Conservation (phyloP, 2,329 filamentous ascomycete species). For the Clarireedia paspali region DNA sequence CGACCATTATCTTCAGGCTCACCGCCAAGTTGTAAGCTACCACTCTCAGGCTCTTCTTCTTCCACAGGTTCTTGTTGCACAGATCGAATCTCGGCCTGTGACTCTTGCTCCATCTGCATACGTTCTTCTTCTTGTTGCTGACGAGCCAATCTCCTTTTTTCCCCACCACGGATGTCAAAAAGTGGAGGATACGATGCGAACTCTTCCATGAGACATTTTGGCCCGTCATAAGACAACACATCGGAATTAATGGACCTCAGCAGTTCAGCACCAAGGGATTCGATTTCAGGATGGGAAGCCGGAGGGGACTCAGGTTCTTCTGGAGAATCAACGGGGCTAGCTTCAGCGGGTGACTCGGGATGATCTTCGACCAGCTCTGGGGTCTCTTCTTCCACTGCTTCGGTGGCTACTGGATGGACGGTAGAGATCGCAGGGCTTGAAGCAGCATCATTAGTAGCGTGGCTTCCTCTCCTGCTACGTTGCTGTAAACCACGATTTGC, state of each 20-base stretch:
- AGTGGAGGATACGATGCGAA: conserved; percentile 59
- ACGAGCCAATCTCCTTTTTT: conserved; percentile 69
- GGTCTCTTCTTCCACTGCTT: conserved; percentile 37
- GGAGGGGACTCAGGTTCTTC: conserved; percentile 10
- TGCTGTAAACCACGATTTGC: conserved; percentile 59
- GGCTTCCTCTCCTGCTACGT: conserved; percentile 64
- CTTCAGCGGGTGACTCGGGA: conserved; percentile 9
- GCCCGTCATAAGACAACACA: conserved; percentile 39
- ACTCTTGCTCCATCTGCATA: conserved; percentile 44
- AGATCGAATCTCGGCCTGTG: conserved; percentile 43
- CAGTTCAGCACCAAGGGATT: conserved; percentile 31
- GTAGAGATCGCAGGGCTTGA: conserved; percentile 72
- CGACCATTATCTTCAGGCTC: conserved; percentile 68
- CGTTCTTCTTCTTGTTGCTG: conserved; percentile 58
- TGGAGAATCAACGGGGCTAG: conserved; percentile 3
- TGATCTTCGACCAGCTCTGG: conserved; percentile 11
- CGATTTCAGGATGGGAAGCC: conserved; percentile 15
- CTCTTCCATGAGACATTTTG: conserved; percentile 38
- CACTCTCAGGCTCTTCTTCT: conserved; percentile 73
- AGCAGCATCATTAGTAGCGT: conserved; percentile 72
- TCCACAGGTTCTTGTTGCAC: conserved; percentile 37
- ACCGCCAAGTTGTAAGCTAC: conserved; percentile 81
- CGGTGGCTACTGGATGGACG: conserved; percentile 46
- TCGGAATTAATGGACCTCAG: conserved; percentile 39
- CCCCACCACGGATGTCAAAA: conserved; percentile 75